These are phyloP conservation scores for Tilletia caries DNA, from an alignment of 1,284 basidiomycete species.

Conservation along the genomic window DNA sequence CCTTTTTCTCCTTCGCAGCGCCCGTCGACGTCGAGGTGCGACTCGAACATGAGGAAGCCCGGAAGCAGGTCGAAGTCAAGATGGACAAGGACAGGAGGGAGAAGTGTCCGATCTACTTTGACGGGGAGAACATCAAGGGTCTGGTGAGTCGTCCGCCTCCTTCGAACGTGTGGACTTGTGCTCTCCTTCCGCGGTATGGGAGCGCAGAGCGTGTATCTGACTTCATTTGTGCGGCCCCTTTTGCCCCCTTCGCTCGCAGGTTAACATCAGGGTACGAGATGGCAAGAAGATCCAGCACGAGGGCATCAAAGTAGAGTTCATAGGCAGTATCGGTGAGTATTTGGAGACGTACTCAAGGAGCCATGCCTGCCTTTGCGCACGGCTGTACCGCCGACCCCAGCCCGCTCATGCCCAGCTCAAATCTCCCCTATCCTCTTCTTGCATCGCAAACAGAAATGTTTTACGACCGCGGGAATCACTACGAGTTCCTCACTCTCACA, in stretches of 20 bases:
- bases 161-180: not conserved
- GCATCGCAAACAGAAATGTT: slow-evolving; percentile 69
- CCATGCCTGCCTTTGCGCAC: no score
- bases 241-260: slow-evolving; percentile 58
- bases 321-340: slow-evolving; percentile 83
- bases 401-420: no score
- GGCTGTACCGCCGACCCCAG: no score
- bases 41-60: slow-evolving; percentile 76
- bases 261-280: slow-evolving; percentile 81
- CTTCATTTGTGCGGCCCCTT: not conserved
- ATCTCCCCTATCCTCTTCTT: not conserved
- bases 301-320: slow-evolving; percentile 95
- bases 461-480: slow-evolving; percentile 94
- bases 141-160: slow-evolving; percentile 62
- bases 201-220: no score
- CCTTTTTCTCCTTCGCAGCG: slow-evolving; percentile 80
- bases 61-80: slow-evolving; percentile 67
- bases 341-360: not conserved
- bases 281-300: slow-evolving; percentile 94
- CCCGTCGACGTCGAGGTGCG: slow-evolving; percentile 89
- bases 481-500: slow-evolving; percentile 91
- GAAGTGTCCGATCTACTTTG: slow-evolving; percentile 88
- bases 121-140: slow-evolving; percentile 83
- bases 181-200: not conserved
- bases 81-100: slow-evolving; percentile 73